These are phyloP conservation scores for Thraustochytrium sp. DNA, from an alignment of 352 stramenopile species.

Conservation along the genomic window DNA sequence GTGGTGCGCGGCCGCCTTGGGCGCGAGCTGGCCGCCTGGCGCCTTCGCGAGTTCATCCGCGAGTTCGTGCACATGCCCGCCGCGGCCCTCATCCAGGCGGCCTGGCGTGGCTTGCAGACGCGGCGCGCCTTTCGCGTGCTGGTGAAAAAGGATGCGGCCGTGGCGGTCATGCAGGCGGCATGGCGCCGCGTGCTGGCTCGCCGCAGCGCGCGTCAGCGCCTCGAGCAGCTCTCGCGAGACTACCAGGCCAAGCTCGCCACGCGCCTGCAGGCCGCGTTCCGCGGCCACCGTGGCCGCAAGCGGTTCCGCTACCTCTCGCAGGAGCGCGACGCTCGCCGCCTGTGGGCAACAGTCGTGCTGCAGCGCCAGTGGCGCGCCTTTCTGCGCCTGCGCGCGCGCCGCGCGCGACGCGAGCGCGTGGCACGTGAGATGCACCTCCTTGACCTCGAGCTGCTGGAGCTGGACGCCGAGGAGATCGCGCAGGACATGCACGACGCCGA, in stretches of 20 bases:
- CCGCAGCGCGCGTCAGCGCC: background rate
- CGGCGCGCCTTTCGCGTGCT: background rate
- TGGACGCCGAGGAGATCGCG: conserved; percentile 16
- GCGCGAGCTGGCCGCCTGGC: background rate
- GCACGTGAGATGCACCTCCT: conserved; percentile 13
- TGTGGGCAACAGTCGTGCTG: background rate
- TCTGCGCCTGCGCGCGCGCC: background rate
- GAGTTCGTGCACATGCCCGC: background rate
- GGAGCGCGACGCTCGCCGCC: conserved; percentile 2
- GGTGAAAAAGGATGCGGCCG: conserved; percentile 5
- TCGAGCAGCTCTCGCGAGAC: background rate
- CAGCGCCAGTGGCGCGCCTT: conserved; percentile 18
- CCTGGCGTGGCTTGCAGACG: conserved; percentile 9
- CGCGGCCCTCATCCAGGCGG: background rate
- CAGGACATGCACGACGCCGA: background rate
- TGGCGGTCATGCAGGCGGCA: conserved; percentile 1
- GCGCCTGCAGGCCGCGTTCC: conserved; percentile 12
- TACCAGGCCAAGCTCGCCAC: conserved; percentile 20
- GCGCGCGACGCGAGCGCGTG: background rate
- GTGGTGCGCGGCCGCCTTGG: conserved; percentile 9
- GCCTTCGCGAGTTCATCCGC: background rate
- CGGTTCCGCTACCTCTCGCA: background rate
- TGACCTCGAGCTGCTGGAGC: background rate
- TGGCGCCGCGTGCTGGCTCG: background rate
- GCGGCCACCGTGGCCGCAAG: background rate